These are phyloP conservation scores for Boletus vinaceobasis DNA, from an alignment of 768 basidiomycete genomes.

Conservation along the genomic window DNA sequence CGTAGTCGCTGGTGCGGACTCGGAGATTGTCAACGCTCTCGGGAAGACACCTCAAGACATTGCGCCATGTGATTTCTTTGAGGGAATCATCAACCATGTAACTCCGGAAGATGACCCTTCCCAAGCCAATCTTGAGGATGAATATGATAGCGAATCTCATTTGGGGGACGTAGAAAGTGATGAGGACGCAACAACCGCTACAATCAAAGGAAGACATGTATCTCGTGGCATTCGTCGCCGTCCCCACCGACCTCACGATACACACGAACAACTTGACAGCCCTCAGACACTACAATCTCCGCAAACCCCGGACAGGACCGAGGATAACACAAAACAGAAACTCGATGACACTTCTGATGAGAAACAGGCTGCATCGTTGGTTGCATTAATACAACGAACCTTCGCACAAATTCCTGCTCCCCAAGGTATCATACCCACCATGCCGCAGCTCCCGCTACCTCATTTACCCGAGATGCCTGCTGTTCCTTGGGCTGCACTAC, in stretches of 20 bases:
- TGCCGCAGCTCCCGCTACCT: constrained; percentile 48
- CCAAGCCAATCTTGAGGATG: constrained; percentile 25
- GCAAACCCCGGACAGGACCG: constrained; percentile 1
- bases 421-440: constrained; percentile 53
- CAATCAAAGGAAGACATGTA: constrained; percentile 29
- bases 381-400: constrained; percentile 75
- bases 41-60: constrained; percentile 71
- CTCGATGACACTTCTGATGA: constrained; percentile 25
- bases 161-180: constrained; percentile 73
- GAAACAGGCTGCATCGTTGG: constrained; percentile 47
- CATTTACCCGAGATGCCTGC: constrained; percentile 65
- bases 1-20: constrained; percentile 76
- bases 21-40: constrained; percentile 66
- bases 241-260: constrained; percentile 13
- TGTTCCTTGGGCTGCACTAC: constrained; percentile 58
- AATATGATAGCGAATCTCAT: constrained; percentile 57
- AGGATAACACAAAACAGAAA: constrained; percentile 24
- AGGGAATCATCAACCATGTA: constrained; percentile 26
- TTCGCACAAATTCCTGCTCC: constrained; percentile 57
- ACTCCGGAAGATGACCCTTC: constrained; percentile 23
- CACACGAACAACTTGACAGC: constrained; percentile 10
- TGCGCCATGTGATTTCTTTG: constrained; percentile 44
- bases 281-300: background rate
- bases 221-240: constrained; percentile 36
- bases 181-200: constrained; percentile 40